Percentiles rank a stretch among this genome's conserved stretches.
Conservation (phyloP, 2,329 filamentous ascomycete species). For the Colletotrichum shisoi region DNA sequence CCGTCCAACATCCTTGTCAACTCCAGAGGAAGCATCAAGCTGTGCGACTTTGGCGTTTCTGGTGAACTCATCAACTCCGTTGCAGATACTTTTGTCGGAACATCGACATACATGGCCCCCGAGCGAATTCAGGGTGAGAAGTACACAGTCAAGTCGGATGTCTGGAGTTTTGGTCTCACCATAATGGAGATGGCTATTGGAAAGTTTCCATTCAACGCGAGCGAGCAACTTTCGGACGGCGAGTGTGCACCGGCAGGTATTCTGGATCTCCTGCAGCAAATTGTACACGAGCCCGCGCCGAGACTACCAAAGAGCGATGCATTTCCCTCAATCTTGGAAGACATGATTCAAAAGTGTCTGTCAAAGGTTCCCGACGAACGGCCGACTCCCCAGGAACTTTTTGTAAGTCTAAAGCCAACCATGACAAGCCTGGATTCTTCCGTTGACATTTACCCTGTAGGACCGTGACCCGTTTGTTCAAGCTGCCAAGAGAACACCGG, state of each 20-base stretch:
- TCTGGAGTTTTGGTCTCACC: slow-evolving; percentile 95
- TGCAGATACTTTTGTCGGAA: slow-evolving; percentile 97
- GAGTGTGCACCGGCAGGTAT: slow-evolving; percentile 92
- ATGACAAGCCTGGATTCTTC: no score
- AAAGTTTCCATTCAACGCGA: slow-evolving; percentile 90
- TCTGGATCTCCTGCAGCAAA: slow-evolving; percentile 93
- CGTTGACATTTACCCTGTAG: slow-evolving; percentile 56
- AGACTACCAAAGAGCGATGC: slow-evolving; percentile 96
- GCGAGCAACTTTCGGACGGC: slow-evolving; percentile 72
- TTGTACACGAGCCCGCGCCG: slow-evolving; percentile 94
- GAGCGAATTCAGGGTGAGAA: slow-evolving; percentile 96
- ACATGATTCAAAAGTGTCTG: slow-evolving; percentile 96
- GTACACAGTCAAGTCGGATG: slow-evolving; percentile 97
- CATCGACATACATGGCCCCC: slow-evolving; percentile 98
- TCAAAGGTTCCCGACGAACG: slow-evolving; percentile 87
- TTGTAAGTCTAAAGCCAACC: slow-evolving; percentile 64
- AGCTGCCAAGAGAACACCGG: slow-evolving; percentile 94
- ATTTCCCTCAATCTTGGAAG: slow-evolving; percentile 91
- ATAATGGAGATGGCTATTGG: slow-evolving; percentile 98
- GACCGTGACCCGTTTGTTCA: slow-evolving; percentile 94
- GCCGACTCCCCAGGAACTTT: slow-evolving; percentile 92
- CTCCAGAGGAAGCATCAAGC: slow-evolving; percentile 91
- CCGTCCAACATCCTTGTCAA: slow-evolving; percentile 98
- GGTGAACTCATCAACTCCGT: slow-evolving; percentile 98
- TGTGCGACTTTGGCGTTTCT: slow-evolving; percentile 99